Percentiles rank a stretch among this genome's conserved stretches.
Conservation (phyloP, 495 filamentous ascomycete species). For the Pyrenopolyporus hunteri region DNA sequence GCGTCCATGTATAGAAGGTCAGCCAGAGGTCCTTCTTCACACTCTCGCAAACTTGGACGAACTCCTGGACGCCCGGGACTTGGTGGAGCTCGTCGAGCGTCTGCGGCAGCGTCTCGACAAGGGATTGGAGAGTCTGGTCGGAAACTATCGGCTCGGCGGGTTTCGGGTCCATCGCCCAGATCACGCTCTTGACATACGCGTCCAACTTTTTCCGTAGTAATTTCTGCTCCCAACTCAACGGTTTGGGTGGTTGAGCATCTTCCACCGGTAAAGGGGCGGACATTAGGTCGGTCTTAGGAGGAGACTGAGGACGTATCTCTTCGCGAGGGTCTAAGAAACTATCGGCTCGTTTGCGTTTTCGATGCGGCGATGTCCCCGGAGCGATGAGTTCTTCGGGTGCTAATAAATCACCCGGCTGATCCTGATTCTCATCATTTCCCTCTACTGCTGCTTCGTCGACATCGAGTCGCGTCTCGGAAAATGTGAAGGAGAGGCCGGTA, state of each 20-base stretch:
- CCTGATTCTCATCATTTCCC: conserved; percentile 53
- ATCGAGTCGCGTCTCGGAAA: conserved; percentile 44
- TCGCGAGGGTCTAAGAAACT: background rate
- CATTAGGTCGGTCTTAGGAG: too few species aligned
- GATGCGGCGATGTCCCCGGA: background rate
- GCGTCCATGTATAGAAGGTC: background rate
- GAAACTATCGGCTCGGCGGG: conserved; percentile 6
- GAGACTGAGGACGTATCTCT: background rate
- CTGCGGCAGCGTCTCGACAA: conserved; percentile 5
- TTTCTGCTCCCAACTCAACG: background rate
- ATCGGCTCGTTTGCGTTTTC: conserved; percentile 1
- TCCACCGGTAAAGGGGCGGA: background rate
- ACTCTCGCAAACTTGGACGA: background rate
- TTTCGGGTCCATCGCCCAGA: background rate
- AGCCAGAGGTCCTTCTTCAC: conserved; percentile 2
- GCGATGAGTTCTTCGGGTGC: conserved; percentile 51
- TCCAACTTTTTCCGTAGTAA: conserved; percentile 1
- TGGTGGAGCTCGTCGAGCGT: conserved; percentile 7
- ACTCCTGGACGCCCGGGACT: conserved; percentile 2
- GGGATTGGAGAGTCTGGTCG: conserved; percentile 1
- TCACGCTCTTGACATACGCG: conserved; percentile 2
- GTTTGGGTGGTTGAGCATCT: background rate
- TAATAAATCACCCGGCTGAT: conserved; percentile 56
- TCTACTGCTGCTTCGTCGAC: conserved; percentile 47
- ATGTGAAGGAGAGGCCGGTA: background rate